Percentiles rank a stretch among this genome's conserved stretches.
Evolutionary conservation across 2,329 filamentous ascomycete species (phyloP).

Genomic region (Colletotrichum agaves): DNA sequence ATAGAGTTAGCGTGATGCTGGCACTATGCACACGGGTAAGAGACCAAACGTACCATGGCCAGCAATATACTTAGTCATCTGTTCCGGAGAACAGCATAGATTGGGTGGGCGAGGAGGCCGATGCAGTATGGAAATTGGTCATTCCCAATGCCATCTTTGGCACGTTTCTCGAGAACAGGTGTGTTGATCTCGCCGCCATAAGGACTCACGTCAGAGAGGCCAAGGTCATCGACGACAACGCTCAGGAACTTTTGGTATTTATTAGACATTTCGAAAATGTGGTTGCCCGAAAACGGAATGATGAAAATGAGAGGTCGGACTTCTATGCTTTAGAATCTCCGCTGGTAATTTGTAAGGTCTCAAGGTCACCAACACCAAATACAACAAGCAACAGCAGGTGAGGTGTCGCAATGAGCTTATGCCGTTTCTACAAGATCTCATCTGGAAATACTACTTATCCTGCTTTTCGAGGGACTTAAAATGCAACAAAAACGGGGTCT

Average conservation of each 20-base stretch:
- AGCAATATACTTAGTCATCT: conserved; percentile 64
- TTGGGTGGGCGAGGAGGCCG: conserved; percentile 67
- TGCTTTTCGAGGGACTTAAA: background rate
- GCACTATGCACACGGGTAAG: background rate
- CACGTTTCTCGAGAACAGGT: conserved; percentile 51
- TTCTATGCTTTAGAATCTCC: background rate
- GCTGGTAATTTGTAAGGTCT: too few relatives aligned
- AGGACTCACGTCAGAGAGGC: conserved; percentile 46
- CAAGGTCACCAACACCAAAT: background rate
- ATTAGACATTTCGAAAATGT: conserved; percentile 4
- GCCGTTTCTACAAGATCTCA: conserved; percentile 1
- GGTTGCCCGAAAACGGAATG: background rate
- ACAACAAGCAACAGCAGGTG: background rate
- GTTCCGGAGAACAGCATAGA: conserved; percentile 71
- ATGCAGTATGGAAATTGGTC: conserved; percentile 68
- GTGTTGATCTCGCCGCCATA: conserved; percentile 49
- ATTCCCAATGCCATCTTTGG: conserved; percentile 61
- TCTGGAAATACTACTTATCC: background rate
- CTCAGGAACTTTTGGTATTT: conserved; percentile 47
- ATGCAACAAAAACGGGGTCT: background rate
- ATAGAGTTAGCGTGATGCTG: background rate
- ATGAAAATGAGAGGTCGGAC: background rate
- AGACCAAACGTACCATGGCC: conserved; percentile 54
- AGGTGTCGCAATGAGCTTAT: conserved; percentile 6
- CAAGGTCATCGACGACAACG: conserved; percentile 49